A percentile compares a stretch with the other conserved stretches of the same genome.
Conservation (phyloP, 768 basidiomycete genomes). For the Collybia sordida region DNA sequence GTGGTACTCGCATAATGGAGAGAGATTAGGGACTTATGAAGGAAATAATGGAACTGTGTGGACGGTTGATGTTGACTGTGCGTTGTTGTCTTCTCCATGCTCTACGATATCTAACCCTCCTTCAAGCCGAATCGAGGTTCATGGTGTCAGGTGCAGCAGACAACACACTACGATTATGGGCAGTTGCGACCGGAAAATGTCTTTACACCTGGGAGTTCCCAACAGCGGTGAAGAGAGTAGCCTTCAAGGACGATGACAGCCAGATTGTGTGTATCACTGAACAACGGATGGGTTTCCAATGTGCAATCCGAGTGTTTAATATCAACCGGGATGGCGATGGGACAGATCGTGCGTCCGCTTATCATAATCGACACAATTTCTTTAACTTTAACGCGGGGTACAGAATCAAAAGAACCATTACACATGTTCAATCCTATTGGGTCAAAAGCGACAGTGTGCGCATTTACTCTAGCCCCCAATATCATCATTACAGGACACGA, state of each 20-base stretch:
- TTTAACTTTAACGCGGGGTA: constrained; percentile 2
- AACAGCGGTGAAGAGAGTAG: constrained; percentile 95
- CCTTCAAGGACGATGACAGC: constrained; percentile 84
- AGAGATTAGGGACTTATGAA: constrained; percentile 93
- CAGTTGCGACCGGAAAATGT: constrained; percentile 86
- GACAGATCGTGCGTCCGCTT: constrained; percentile 64
- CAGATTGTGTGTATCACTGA: constrained; percentile 93
- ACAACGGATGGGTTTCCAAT: constrained; percentile 92
- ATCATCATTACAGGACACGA: constrained; percentile 94
- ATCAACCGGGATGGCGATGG: constrained; percentile 85
- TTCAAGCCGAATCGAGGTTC: constrained; percentile 73
- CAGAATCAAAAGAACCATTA: constrained; percentile 76
- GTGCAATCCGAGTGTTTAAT: constrained; percentile 87
- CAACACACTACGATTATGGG: constrained; percentile 90
- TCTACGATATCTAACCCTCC: not conserved
- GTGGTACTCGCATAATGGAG: constrained; percentile 97
- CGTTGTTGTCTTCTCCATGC: constrained; percentile 28
- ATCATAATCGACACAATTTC: not conserved
- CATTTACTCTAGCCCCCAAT: constrained; percentile 78
- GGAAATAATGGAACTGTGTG: constrained; percentile 96
- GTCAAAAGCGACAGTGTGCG: constrained; percentile 95
- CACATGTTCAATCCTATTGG: constrained; percentile 86
- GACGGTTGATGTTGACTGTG: constrained; percentile 96
- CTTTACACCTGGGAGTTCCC: constrained; percentile 97
- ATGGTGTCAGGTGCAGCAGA: constrained; percentile 93